A percentile compares a stretch with the other conserved stretches of the same genome.
Conservation (phyloP, 176 grass and related monocot genomes). For the Bolboschoenus planiculmis region DNA sequence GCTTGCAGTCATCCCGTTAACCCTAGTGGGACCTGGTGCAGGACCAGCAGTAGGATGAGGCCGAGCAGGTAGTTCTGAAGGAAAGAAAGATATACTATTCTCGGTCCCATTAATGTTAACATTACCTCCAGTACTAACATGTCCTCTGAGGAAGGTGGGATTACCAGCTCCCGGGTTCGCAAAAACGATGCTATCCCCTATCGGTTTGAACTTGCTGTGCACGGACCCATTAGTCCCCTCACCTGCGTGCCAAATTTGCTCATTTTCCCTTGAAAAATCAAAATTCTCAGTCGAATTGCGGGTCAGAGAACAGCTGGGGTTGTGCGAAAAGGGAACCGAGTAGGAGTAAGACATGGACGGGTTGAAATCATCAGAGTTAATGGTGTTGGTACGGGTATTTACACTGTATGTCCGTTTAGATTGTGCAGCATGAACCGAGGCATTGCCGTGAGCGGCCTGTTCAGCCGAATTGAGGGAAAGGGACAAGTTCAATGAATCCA, state of each 20-base stretch:
- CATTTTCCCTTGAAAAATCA: conserved; percentile 45
- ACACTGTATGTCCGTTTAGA: conserved; percentile 46
- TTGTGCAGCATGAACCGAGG: conserved; percentile 10
- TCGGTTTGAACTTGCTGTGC: conserved; percentile 91
- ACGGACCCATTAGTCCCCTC: conserved; percentile 98
- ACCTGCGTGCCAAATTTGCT: conserved; percentile 54
- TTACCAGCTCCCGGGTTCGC: conserved; percentile 28
- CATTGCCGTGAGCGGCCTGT: not conserved
- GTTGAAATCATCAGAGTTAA: conserved; percentile 79
- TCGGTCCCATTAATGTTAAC: not conserved
- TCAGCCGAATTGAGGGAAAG: conserved; percentile 62
- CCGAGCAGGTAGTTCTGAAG: conserved; percentile 66
- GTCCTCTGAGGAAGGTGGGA: conserved; percentile 15
- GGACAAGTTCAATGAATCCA: conserved; percentile 32
- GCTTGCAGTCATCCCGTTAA: conserved; percentile 37
- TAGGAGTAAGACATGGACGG: conserved; percentile 74
- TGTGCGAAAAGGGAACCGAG: conserved; percentile 90
- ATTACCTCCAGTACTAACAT: conserved; percentile 7
- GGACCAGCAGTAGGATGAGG: conserved; percentile 10
- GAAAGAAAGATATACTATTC: conserved; percentile 66
- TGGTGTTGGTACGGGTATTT: conserved; percentile 52
- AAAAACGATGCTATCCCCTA: conserved; percentile 90
- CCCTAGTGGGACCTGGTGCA: conserved; percentile 21
- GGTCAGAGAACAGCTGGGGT: conserved; percentile 94
- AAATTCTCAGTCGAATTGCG: conserved; percentile 93